Percentiles rank a stretch among this genome's conserved stretches.
These are phyloP conservation scores for Kickxella alabastrina DNA, from an alignment of 192 early-diverging fungal genomes.

Conservation along the genomic window DNA sequence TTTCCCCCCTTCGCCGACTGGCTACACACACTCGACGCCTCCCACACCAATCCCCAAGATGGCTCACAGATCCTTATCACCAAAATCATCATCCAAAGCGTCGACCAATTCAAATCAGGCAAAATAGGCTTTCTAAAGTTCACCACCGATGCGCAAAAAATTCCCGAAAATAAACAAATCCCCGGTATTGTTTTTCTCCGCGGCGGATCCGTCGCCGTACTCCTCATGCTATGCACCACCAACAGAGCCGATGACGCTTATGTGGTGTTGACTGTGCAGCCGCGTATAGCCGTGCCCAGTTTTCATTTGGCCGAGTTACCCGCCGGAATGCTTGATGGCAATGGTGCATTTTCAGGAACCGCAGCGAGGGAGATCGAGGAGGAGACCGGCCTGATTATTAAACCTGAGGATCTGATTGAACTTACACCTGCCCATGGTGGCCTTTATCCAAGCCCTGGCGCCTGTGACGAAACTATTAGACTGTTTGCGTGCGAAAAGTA, in stretches of 20 bases:
- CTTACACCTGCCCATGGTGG: conserved; percentile 58
- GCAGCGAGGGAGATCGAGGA: conserved; percentile 78
- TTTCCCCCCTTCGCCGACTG: conserved; percentile 34
- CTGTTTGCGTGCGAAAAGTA: conserved; percentile 66
- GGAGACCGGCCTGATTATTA: conserved; percentile 71
- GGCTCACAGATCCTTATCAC: conserved; percentile 35
- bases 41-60: neutral
- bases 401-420: conserved; percentile 60
- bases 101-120: conserved; percentile 63
- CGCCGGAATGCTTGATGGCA: conserved; percentile 81
- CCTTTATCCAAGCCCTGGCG: conserved; percentile 73
- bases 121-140: conserved; percentile 78
- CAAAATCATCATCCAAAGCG: conserved; percentile 62
- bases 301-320: conserved; percentile 70
- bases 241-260: neutral
- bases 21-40: conserved; percentile 21
- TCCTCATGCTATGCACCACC: conserved; percentile 58
- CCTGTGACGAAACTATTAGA: conserved; percentile 74
- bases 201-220: conserved; percentile 68
- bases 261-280: conserved; percentile 71
- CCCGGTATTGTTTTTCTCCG: conserved; percentile 82
- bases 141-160: conserved; percentile 50
- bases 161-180: conserved; percentile 50
- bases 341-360: conserved; percentile 67
- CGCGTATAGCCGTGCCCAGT: conserved; percentile 63